phyloP scores from a whole-genome alignment of 768 basidiomycete species.

The Tubosaeta sp. region DNA sequence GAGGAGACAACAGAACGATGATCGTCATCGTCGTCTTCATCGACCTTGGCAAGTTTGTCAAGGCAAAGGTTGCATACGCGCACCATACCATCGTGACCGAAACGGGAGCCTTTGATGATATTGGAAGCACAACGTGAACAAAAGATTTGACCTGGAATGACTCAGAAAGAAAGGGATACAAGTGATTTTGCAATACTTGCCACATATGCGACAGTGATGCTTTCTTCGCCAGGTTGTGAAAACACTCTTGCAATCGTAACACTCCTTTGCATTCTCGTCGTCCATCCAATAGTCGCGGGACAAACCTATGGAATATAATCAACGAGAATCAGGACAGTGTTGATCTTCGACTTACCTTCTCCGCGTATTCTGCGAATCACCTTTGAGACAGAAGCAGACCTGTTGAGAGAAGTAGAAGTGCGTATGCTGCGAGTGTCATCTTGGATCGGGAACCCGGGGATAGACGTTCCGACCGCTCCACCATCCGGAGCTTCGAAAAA shows the following conservation, averaged over 20 bases:
- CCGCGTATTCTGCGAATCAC: conserved; percentile 88
- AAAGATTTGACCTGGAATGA: conserved; percentile 83
- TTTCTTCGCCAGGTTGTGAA: conserved; percentile 95
- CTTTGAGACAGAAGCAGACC: conserved; percentile 83
- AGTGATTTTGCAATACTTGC: conserved; percentile 37
- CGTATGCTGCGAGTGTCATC: conserved; percentile 88
- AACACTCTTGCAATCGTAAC: conserved; percentile 91
- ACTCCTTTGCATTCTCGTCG: conserved; percentile 92
- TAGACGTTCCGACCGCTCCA: conserved; percentile 62
- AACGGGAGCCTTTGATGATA: conserved; percentile 89
- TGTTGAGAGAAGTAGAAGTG: conserved; percentile 65
- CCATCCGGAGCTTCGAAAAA: conserved; percentile 53
- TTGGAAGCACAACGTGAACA: conserved; percentile 97
- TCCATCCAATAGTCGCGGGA: conserved; percentile 99
- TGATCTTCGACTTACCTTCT: conserved; percentile 53
- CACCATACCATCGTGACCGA: conserved; percentile 93
- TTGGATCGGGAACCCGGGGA: conserved; percentile 89
- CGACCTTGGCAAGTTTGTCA: conserved; percentile 84
- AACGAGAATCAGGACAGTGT: conserved; percentile 6
- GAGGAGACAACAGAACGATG: conserved; percentile 76
- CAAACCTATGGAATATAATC: conserved; percentile 47
- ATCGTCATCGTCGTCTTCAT: conserved; percentile 89
- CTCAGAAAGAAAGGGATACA: background rate
- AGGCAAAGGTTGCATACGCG: conserved; percentile 94
- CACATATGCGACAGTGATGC: conserved; percentile 97